Conservation (phyloP, 306 rosid species). For the Prinsepia uniflora region DNA sequence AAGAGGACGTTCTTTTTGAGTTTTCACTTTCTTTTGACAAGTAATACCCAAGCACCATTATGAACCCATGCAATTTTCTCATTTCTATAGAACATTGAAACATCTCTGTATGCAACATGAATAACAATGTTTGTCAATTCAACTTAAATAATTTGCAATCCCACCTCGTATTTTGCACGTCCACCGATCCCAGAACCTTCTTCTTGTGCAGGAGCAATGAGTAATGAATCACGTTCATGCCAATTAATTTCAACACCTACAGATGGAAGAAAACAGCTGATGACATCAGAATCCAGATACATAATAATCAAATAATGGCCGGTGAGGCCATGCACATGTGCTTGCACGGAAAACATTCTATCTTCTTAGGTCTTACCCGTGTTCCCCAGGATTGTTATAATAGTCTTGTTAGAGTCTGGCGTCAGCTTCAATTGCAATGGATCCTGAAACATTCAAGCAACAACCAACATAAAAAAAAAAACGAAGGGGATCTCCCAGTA, state of each 20-base stretch:
- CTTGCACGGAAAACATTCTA: not conserved
- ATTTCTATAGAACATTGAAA: not conserved
- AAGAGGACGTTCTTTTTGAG: not conserved
- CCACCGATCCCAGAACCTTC: constrained; percentile 69
- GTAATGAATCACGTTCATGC: constrained; percentile 46
- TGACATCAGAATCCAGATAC: constrained; percentile 1
- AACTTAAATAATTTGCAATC: not conserved
- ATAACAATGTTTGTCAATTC: not conserved
- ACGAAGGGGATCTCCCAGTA: not conserved
- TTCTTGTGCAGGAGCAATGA: constrained; percentile 40
- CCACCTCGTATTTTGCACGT: constrained; percentile 66
- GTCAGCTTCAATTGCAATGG: constrained; percentile 64
- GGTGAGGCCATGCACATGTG: not conserved
- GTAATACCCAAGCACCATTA: not conserved
- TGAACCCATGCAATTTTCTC: not conserved
- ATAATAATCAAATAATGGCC: not conserved
- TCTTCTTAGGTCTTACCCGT: constrained; percentile 48
- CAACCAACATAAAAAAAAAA: not conserved
- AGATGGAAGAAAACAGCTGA: constrained; percentile 18
- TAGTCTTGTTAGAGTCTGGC: constrained; percentile 56
- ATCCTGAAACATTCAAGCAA: constrained; percentile 34
- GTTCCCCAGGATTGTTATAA: constrained; percentile 80
- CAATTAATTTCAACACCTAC: constrained; percentile 66
- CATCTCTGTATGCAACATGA: not conserved
- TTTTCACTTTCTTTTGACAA: not conserved